Evolutionary conservation across 73 alveolate genomes (phyloP).

Genomic region (Stentor coeruleus): DNA sequence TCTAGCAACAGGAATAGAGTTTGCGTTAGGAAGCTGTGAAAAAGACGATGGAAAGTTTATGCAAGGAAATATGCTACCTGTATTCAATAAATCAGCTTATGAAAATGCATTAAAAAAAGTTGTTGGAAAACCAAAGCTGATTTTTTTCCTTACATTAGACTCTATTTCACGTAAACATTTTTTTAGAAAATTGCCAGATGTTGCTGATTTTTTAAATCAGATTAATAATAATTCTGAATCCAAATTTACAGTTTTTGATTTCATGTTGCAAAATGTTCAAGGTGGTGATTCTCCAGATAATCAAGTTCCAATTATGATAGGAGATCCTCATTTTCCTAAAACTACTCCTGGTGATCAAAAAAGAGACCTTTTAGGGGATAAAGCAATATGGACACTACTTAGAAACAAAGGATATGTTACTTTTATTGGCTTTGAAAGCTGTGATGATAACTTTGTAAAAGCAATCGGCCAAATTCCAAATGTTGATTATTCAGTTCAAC

Average conservation of each 20-base stretch:
- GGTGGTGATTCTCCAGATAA: background rate
- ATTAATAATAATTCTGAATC: background rate
- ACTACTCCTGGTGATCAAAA: background rate
- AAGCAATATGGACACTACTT: background rate
- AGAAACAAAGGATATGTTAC: background rate
- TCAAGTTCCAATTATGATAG: conserved; percentile 4
- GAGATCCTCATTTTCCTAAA: background rate
- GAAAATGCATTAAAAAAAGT: background rate
- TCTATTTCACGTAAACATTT: conserved; percentile 22
- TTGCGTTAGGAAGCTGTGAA: conserved; percentile 1
- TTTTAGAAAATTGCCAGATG: conserved; percentile 16
- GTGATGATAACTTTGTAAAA: conserved; percentile 8
- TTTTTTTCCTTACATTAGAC: background rate
- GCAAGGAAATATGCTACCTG: too few species aligned
- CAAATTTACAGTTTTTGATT: background rate
- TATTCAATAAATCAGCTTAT: background rate
- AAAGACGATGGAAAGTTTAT: background rate
- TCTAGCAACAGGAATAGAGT: background rate
- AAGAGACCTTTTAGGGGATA: conserved; percentile 5
- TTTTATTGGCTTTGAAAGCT: conserved; percentile 11
- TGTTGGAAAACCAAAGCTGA: background rate
- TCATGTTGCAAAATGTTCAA: background rate
- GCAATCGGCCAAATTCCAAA: background rate
- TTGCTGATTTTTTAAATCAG: background rate
- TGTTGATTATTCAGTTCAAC: background rate